phyloP scores from a whole-genome alignment of 345 rosid genomes.

The Hirschfeldia incana region DNA sequence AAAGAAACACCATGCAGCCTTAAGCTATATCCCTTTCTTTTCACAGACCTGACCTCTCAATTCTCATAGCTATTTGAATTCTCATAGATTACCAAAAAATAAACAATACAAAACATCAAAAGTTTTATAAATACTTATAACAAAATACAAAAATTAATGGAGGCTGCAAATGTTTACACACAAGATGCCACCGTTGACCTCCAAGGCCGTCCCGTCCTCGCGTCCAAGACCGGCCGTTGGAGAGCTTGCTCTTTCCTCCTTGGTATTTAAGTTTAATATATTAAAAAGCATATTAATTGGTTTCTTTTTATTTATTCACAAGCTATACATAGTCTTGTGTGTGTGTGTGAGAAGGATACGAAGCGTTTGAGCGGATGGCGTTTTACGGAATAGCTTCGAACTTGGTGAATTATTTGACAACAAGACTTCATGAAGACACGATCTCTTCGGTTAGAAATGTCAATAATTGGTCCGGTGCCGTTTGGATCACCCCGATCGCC shows the following conservation, averaged over 20 bases:
- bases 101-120: not conserved
- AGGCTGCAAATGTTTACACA: slow-evolving; percentile 55
- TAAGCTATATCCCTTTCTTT: slow-evolving; percentile 27
- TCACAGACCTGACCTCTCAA: slow-evolving; percentile 21
- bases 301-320: not conserved
- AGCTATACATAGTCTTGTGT: slow-evolving; percentile 2
- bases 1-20: slow-evolving; percentile 24
- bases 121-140: not conserved
- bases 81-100: not conserved
- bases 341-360: slow-evolving; percentile 57
- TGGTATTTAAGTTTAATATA: slow-evolving; percentile 41
- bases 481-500: slow-evolving; percentile 87
- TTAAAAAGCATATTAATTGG: not conserved
- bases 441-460: slow-evolving; percentile 86
- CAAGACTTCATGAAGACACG: slow-evolving; percentile 80
- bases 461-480: slow-evolving; percentile 89
- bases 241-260: slow-evolving; percentile 89
- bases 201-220: slow-evolving; percentile 63
- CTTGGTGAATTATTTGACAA: slow-evolving; percentile 76
- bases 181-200: slow-evolving; percentile 85
- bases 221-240: slow-evolving; percentile 81
- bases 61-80: not conserved
- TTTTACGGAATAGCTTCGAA: slow-evolving; percentile 86
- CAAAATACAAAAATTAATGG: slow-evolving; percentile 41
- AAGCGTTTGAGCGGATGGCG: slow-evolving; percentile 96